Conservation (phyloP, 2,329 filamentous ascomycete genomes). For the Beauveria rudraprayagi region DNA sequence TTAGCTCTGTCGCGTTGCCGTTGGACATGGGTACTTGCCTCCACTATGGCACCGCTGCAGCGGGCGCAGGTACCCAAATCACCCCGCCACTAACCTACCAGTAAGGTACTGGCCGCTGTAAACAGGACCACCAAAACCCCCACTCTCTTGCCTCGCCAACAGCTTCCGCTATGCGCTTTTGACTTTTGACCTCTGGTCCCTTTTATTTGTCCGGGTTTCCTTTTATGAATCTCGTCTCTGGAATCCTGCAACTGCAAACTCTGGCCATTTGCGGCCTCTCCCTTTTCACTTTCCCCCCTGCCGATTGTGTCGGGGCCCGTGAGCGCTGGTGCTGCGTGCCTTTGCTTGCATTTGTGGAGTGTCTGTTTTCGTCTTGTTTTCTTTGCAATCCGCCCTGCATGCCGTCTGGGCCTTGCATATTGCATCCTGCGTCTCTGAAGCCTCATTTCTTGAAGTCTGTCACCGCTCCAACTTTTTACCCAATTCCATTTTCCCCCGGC, state of each 20-base stretch:
- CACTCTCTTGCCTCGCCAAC: constrained; percentile 7
- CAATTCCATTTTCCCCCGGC: background rate
- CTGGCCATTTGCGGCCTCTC: background rate
- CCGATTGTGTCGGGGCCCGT: background rate
- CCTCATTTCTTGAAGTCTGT: background rate
- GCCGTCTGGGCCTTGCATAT: background rate
- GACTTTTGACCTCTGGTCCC: background rate
- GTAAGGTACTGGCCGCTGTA: background rate
- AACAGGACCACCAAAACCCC: constrained; percentile 1
- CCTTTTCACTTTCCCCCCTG: background rate
- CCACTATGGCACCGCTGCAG: background rate
- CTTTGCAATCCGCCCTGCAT: constrained; percentile 1
- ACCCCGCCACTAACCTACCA: background rate
- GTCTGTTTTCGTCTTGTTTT: constrained; percentile 14
- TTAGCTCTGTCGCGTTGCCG: background rate
- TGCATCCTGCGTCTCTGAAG: background rate
- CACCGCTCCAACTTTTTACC: background rate
- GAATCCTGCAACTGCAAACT: background rate
- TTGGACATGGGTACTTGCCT: background rate
- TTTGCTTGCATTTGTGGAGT: constrained; percentile 6
- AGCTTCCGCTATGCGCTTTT: background rate
- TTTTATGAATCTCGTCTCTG: background rate
- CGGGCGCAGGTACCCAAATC: background rate
- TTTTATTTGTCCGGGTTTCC: background rate
- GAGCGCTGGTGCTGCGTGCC: background rate